Conservation (phyloP, 2,329 filamentous ascomycete genomes). For the Cercospora sp. region DNA sequence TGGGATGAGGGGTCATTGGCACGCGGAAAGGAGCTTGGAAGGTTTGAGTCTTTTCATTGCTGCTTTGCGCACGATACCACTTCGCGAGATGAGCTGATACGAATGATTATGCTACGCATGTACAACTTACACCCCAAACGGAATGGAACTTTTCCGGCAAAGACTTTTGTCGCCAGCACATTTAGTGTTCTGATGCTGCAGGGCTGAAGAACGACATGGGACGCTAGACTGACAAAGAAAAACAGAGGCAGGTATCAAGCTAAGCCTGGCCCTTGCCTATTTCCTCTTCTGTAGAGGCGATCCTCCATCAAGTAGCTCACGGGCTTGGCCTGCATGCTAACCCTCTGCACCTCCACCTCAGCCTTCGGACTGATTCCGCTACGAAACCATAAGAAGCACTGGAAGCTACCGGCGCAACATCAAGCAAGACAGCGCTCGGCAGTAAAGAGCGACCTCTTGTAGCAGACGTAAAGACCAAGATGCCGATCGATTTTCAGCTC, state of each 20-base stretch:
- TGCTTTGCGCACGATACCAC: conserved; percentile 18
- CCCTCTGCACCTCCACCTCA: background rate
- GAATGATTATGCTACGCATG: conserved; percentile 6
- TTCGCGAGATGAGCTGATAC: conserved; percentile 11
- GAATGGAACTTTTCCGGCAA: background rate
- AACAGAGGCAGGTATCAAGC: background rate
- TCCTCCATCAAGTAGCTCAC: conserved; percentile 12
- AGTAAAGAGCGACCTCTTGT: background rate
- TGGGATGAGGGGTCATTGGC: background rate
- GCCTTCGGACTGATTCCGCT: background rate
- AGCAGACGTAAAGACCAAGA: background rate
- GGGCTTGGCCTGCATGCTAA: conserved; percentile 4
- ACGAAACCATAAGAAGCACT: background rate
- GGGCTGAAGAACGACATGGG: background rate
- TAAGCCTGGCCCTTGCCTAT: background rate
- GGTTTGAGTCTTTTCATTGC: conserved; percentile 3
- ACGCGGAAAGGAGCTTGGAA: background rate
- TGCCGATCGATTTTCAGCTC: conserved; percentile 19
- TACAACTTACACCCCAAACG: background rate
- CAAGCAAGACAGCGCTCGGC: background rate
- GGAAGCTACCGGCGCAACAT: background rate
- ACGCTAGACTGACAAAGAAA: background rate
- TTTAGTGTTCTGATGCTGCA: background rate
- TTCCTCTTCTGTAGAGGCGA: conserved; percentile 9
- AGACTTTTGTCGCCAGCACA: background rate